Evolutionary conservation across 495 filamentous ascomycete genomes (phyloP), one percentile per base, ranked within the genome.

Genomic region (Trichoderma asperelloides): DNA sequence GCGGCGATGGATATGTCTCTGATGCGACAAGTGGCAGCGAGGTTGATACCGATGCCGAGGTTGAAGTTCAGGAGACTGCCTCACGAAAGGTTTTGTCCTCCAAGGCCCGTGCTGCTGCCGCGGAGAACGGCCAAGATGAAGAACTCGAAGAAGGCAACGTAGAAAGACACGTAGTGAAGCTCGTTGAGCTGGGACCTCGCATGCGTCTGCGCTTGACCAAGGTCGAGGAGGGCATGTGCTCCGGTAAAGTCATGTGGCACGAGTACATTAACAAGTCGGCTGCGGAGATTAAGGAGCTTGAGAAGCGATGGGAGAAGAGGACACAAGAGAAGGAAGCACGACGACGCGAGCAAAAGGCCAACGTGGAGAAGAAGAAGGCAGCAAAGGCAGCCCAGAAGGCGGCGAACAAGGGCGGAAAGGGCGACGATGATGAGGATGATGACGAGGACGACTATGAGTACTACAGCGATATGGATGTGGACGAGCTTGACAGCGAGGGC

Each of bases 161-260:
- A 15, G 92, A 98, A 80, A 93, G 93, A 74, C 85, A 90, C 62
- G 92, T 89, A 3, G 90, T 99, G 11, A 97, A 95, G 74, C 79
- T 98, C 28, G 87, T 96, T 3, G 95, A 99, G 75, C 79, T 98
- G 11, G 95, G 95, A 0, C 95, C 95, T 3, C 88, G 95, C 65
- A 86, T 99, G 89, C 89, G 85, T 71, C 78, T 99, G 40, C 86
- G 94, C 51, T 84, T 99, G 85, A 89, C 89, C 65, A 98, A 99
- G 78, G 93, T 99, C 13, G 95, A 99, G 74, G 96, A 98, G 69
- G 96, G 93, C 18, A 76, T 98, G 15, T 97, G 93, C 72, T 84
- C 86, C 40, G 95, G 95, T 47, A 93, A 91, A 78, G 84, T 97
- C 41, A 90, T 99, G 89, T 98, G 96, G 95, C 96, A 99, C 78